These are phyloP conservation scores for Paracoccidioides lutzii DNA, from an alignment of 2,329 filamentous ascomycete genomes.

Conservation along the genomic window DNA sequence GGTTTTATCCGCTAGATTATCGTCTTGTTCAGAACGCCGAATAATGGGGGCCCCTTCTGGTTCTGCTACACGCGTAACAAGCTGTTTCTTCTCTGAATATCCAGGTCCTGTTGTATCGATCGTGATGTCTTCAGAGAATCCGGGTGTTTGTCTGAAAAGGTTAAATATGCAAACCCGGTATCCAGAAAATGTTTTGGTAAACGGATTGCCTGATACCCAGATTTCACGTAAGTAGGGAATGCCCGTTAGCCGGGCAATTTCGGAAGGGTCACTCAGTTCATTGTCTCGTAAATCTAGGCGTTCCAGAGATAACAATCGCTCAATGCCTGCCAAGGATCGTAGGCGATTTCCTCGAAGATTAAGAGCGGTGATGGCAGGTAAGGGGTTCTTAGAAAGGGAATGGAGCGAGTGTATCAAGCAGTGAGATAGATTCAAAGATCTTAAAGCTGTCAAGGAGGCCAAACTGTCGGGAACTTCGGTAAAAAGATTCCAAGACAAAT, in stretches of 20 bases:
- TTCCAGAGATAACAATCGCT: constrained; percentile 77
- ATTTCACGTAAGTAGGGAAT: constrained; percentile 87
- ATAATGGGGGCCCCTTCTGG: constrained; percentile 65
- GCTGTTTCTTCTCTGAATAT: constrained; percentile 72
- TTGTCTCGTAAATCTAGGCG: constrained; percentile 87
- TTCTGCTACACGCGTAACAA: constrained; percentile 70
- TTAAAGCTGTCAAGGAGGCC: constrained; percentile 70
- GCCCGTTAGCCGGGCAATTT: constrained; percentile 75
- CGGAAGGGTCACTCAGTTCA: constrained; percentile 74
- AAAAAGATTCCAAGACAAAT: constrained; percentile 86
- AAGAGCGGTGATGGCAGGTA: constrained; percentile 85
- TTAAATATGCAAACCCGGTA: constrained; percentile 93
- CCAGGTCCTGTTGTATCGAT: constrained; percentile 75
- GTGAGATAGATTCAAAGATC: constrained; percentile 83
- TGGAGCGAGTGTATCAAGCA: constrained; percentile 96
- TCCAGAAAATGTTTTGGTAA: constrained; percentile 70
- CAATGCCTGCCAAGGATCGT: constrained; percentile 74
- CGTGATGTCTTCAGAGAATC: constrained; percentile 77
- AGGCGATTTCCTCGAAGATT: constrained; percentile 85
- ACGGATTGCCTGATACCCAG: constrained; percentile 85
- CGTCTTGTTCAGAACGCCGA: constrained; percentile 52
- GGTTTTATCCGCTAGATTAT: constrained; percentile 23
- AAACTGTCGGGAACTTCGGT: constrained; percentile 88
- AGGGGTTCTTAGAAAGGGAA: constrained; percentile 68
- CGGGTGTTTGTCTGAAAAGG: constrained; percentile 77